These are phyloP conservation scores for Tricholoma sp. DNA, from an alignment of 768 basidiomycete genomes.

Conservation along the genomic window DNA sequence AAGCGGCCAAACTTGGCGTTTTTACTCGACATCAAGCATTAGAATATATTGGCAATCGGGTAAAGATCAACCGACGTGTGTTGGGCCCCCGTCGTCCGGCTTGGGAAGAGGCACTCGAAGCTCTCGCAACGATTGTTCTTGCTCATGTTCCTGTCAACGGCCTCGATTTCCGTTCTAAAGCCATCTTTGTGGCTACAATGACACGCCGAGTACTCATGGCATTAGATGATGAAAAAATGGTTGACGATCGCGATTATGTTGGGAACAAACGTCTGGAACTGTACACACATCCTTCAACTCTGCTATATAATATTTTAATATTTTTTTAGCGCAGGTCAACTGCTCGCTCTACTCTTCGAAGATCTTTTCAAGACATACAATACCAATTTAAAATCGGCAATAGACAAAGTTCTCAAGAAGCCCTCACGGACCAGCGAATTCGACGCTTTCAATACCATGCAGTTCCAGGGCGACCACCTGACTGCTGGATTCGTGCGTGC, in stretches of 20 bases:
- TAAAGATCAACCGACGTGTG: slow-evolving; percentile 80
- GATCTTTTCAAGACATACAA: slow-evolving; percentile 99
- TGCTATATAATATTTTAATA: slow-evolving; percentile 7
- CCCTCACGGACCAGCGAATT: slow-evolving; percentile 91
- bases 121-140: slow-evolving; percentile 94
- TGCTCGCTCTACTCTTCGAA: slow-evolving; percentile 93
- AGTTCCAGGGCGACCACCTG: slow-evolving; percentile 94
- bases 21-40: slow-evolving; percentile 92
- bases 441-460: slow-evolving; percentile 92
- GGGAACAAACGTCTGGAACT: slow-evolving; percentile 98
- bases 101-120: slow-evolving; percentile 95
- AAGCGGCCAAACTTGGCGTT: slow-evolving; percentile 85
- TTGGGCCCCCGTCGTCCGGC: slow-evolving; percentile 79
- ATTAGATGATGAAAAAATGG: slow-evolving; percentile 94
- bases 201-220: slow-evolving; percentile 94
- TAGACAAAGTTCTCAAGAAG: slow-evolving; percentile 97
- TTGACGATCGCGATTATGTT: slow-evolving; percentile 98
- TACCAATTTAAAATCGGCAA: slow-evolving; percentile 87
- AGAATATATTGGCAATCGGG: slow-evolving; percentile 91
- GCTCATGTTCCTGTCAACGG: slow-evolving; percentile 92
- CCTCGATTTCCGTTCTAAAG: slow-evolving; percentile 88
- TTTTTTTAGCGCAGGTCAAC: slow-evolving; percentile 78
- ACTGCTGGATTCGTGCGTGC: slow-evolving; percentile 95
- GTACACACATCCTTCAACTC: slow-evolving; percentile 42
- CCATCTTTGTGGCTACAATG: slow-evolving; percentile 97